Evolutionary conservation across 192 early-diverging fungal species (phyloP), one percentile per base, ranked within the genome.

Genomic region (Ramicandelaber brevisporus): DNA sequence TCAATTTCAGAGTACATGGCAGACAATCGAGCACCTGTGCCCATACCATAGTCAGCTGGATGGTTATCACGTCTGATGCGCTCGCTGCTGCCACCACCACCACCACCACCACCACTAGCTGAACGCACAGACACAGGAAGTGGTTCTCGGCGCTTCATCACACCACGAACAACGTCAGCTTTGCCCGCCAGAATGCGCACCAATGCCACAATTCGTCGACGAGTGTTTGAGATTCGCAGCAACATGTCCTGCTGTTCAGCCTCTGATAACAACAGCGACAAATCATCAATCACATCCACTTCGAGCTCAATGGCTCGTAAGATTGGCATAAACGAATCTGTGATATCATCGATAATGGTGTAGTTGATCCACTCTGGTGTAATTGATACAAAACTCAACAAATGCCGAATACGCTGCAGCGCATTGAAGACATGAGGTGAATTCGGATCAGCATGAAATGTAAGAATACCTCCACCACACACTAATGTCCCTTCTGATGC

Each of bases 211-310:
- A 77, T 65, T 14, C 58, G 61, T 40, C 76, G 73, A 5, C 73
- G 56, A 31, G 61, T 71, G 18, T 61, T 65, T 17, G 75, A 70
- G 37, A 78, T 81, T 0, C 73, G 52, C 26, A 71, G 44, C 21
- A 81, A 41, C 75, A 78, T 79, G 33, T 78, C 73, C 1, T 59
- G 64, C 21, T 73, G 69, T 42, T 93, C 88, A 2, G 76, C 71
- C 44, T 87, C 82, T 30, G 81, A 71, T n/a, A 89, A 53, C 14
- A 93, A 72, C 14, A 97, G 53, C 0, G 93, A 86, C 0, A 93
- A 47, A 35, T 97, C 92, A 43, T 97, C 88, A 33, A 97, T 88
- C 0, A 70, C 60, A 34, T 90, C 85, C 2, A 97, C 92, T 43
- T 93, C 88, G 31, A 79, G 64, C 53, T 97, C 92, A 41, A 97